Evolutionary conservation across 1,284 basidiomycete genomes (phyloP).

Genomic region (Trametes polyzona): DNA sequence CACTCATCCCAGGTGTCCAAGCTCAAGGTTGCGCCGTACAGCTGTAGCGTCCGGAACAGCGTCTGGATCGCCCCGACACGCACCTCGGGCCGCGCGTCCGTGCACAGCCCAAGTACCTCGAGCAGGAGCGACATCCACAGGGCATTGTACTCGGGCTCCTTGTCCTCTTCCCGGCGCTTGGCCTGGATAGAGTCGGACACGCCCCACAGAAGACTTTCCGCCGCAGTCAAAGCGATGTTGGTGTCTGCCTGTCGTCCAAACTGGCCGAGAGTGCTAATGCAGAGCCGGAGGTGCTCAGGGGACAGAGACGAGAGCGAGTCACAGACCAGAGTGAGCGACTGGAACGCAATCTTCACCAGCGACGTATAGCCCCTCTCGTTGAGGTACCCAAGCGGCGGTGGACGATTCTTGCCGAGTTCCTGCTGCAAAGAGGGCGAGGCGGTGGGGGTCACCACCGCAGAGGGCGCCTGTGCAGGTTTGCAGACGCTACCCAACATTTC

Average conservation of each 20-base stretch:
- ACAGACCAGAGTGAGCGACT: conserved; percentile 92
- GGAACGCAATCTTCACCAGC: conserved; percentile 89
- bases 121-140: conserved; percentile 92
- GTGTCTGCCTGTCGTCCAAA: conserved; percentile 94
- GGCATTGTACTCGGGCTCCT: conserved; percentile 74
- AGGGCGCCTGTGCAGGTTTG: conserved; percentile 44
- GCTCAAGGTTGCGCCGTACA: conserved; percentile 87
- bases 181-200: conserved; percentile 92
- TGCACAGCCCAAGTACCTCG: conserved; percentile 83
- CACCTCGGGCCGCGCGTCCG: conserved; percentile 85
- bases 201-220: conserved; percentile 89
- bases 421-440: conserved; percentile 35
- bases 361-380: conserved; percentile 67
- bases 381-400: conserved; percentile 55
- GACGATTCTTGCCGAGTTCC: conserved; percentile 41
- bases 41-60: conserved; percentile 90
- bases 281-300: conserved; percentile 80
- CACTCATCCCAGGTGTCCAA: conserved; percentile 86
- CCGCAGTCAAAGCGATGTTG: conserved; percentile 93
- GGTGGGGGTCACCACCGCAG: conserved; percentile 41
- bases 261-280: conserved; percentile 87
- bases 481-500: conserved; percentile 87
- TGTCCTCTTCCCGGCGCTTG: conserved; percentile 67
- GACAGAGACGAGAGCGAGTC: conserved; percentile 88
- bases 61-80: conserved; percentile 94